These are phyloP conservation scores for Yamadazyma mexicana DNA, from an alignment of 1,139 yeast genomes.

Conservation along the genomic window DNA sequence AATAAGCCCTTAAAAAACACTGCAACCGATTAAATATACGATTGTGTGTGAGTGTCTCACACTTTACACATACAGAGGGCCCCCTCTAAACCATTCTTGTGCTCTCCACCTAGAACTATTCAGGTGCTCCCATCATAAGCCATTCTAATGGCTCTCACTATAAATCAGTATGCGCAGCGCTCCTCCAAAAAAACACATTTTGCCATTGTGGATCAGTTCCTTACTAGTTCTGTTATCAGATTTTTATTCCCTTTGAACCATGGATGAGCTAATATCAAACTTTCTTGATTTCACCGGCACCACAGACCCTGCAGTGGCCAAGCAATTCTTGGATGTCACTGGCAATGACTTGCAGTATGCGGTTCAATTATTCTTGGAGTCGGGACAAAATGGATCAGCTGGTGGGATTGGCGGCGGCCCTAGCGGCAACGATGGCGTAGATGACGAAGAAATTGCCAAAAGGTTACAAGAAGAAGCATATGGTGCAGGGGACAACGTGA, in stretches of 20 bases:
- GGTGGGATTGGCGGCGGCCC: conserved; percentile 22
- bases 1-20: too few relatives aligned
- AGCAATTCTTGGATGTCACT: conserved; percentile 76
- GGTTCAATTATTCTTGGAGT: conserved; percentile 79
- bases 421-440: conserved; percentile 12
- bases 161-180: too few relatives aligned
- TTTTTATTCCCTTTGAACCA: conserved; percentile 1
- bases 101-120: too few relatives aligned
- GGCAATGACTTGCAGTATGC: conserved; percentile 83
- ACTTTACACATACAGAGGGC: too few relatives aligned
- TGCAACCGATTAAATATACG: too few relatives aligned
- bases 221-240: background rate
- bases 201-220: conserved; percentile 1
- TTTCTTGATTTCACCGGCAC: conserved; percentile 86
- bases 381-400: conserved; percentile 15
- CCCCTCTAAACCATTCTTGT: too few relatives aligned
- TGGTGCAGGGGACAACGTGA: conserved; percentile 29
- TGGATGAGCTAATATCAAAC: conserved; percentile 39
- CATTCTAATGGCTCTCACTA: too few relatives aligned
- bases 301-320: conserved; percentile 67
- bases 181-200: background rate
- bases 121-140: too few relatives aligned
- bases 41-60: too few relatives aligned
- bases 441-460: conserved; percentile 64
- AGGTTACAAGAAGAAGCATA: conserved; percentile 68